phyloP scores from a whole-genome alignment of 2,329 filamentous ascomycete species.

The Botrytis aclada region DNA sequence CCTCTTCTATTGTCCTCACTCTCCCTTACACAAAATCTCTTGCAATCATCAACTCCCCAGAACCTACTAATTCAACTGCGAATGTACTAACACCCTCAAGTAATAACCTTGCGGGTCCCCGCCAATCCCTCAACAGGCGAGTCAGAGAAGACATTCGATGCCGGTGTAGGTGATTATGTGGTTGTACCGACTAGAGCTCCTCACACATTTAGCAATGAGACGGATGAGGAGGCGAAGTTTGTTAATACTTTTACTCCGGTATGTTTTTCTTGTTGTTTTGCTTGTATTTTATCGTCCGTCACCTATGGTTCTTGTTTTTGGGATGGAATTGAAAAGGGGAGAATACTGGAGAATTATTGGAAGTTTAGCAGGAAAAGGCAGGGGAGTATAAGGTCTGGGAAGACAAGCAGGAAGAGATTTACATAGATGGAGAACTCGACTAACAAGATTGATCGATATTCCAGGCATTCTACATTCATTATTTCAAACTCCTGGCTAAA shows the following conservation, averaged over 20 bases:
- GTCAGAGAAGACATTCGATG: not conserved
- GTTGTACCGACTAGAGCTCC: constrained; percentile 11
- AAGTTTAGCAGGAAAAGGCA: not conserved
- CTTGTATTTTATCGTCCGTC: not conserved
- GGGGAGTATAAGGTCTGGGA: too few species aligned
- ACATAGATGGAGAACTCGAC: accelerated
- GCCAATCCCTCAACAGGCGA: not conserved
- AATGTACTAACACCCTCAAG: not conserved
- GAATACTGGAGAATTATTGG: not conserved
- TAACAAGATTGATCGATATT: not conserved
- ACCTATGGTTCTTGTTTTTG: not conserved
- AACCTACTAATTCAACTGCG: not conserved
- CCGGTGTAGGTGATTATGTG: constrained; percentile 14
- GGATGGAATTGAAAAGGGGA: not conserved
- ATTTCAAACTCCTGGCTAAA: constrained; percentile 6
- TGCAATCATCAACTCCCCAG: not conserved
- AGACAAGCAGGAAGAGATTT: not conserved
- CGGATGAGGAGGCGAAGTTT: constrained; percentile 7
- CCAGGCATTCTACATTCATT: constrained; percentile 18
- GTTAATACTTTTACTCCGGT: constrained; percentile 16
- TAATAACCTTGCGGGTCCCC: not conserved
- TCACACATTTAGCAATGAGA: constrained; percentile 19
- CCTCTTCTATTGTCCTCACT: not conserved
- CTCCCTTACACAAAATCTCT: too few species aligned
- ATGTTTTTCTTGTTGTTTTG: not conserved